Conservation (phyloP, 495 filamentous ascomycete species). For the Corynascus novoguineensis region DNA sequence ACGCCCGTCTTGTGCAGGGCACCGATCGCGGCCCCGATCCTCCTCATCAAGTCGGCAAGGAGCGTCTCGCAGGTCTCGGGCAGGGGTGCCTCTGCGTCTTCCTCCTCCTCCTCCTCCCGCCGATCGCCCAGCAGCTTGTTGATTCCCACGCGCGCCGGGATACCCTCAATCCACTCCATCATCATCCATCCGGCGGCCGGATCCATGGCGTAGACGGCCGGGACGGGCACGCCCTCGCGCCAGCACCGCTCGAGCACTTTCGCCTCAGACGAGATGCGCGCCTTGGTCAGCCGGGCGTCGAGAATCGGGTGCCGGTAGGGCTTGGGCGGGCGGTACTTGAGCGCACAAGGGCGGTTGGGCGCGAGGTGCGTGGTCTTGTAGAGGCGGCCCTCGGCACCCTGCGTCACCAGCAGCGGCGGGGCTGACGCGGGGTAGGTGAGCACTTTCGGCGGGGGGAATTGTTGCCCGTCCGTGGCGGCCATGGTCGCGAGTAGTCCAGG, state of each 20-base stretch:
- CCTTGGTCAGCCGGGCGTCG: slow-evolving; percentile 78
- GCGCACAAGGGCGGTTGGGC: slow-evolving; percentile 62
- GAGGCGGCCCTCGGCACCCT: slow-evolving; percentile 93
- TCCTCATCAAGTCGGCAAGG: slow-evolving; percentile 55
- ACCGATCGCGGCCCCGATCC: slow-evolving; percentile 72
- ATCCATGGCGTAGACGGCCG: slow-evolving; percentile 70
- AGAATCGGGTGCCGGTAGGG: slow-evolving; percentile 88
- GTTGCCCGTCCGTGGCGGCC: slow-evolving; percentile 9
- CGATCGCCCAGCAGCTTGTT: slow-evolving; percentile 55
- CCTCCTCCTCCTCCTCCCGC: slow-evolving; percentile 33
- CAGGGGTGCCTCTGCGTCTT: neutral
- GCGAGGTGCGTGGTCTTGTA: slow-evolving; percentile 80
- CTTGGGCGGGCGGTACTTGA: slow-evolving; percentile 92
- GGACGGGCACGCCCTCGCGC: slow-evolving; percentile 71
- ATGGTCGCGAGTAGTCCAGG: neutral
- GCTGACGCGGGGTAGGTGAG: slow-evolving; percentile 57
- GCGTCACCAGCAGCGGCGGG: slow-evolving; percentile 61
- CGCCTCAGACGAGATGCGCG: slow-evolving; percentile 81
- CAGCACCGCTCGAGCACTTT: slow-evolving; percentile 70
- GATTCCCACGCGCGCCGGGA: slow-evolving; percentile 59
- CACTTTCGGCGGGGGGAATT: slow-evolving; percentile 54
- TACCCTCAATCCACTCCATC: slow-evolving; percentile 87
- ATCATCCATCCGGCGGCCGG: slow-evolving; percentile 73
- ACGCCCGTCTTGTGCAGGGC: slow-evolving; percentile 74
- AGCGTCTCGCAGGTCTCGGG: slow-evolving; percentile 30